Conservation (phyloP, 192 early-diverging fungal genomes). For the Powellomyces hirtus region DNA sequence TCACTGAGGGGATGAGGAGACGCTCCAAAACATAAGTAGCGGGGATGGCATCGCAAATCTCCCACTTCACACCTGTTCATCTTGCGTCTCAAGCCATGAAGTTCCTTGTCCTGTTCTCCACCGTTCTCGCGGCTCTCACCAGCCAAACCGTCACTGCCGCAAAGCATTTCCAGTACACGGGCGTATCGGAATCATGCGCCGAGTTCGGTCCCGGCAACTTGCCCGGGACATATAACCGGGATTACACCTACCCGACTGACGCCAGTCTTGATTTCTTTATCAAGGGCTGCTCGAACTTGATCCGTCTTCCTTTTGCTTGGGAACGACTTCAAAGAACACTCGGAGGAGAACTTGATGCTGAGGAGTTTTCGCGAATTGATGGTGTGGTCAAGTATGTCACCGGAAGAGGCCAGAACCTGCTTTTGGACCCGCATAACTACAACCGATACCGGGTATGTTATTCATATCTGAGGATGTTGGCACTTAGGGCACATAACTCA, state of each 20-base stretch:
- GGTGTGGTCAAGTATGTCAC: conserved; percentile 11
- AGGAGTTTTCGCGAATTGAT: conserved; percentile 10
- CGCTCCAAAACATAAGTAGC: no score
- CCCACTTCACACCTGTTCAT: no score
- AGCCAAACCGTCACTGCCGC: not conserved
- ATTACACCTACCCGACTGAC: not conserved
- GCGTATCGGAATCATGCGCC: not conserved
- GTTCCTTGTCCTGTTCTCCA: no score
- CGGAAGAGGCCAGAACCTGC: not conserved
- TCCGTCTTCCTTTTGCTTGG: conserved; percentile 27
- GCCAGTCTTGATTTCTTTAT: not conserved
- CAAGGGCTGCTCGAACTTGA: conserved; percentile 10
- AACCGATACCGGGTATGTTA: conserved; percentile 17
- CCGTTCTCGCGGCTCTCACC: no score
- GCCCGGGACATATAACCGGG: not conserved
- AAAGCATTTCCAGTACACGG: not conserved
- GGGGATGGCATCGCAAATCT: no score
- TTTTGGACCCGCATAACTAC: conserved; percentile 33
- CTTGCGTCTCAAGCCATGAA: no score
- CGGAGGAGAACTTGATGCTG: conserved; percentile 3
- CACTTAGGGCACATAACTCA: no score
- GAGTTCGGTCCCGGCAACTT: not conserved
- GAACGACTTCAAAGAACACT: conserved; percentile 23
- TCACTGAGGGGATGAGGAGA: no score
- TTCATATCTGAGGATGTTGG: no score